Conservation (phyloP, 768 basidiomycete species). For the Nevesoporus exiguus region DNA sequence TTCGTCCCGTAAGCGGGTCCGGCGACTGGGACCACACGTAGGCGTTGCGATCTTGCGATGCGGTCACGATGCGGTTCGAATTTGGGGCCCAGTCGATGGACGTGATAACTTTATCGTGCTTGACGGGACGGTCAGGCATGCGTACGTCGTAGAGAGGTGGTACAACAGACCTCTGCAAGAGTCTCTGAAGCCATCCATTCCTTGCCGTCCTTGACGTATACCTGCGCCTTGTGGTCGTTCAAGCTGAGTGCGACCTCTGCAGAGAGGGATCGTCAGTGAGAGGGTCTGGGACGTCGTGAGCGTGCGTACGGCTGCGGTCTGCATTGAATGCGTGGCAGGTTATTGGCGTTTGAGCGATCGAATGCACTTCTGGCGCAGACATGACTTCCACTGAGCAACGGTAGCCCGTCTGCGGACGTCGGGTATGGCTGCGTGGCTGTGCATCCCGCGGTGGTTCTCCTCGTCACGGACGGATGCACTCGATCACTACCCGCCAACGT, state of each 20-base stretch:
- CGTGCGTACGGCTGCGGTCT: constrained; percentile 74
- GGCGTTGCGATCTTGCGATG: constrained; percentile 98
- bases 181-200: constrained; percentile 74
- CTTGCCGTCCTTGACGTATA: constrained; percentile 62
- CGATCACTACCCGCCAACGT: not conserved
- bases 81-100: constrained; percentile 98
- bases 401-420: not conserved
- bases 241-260: constrained; percentile 89
- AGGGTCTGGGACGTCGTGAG: not conserved
- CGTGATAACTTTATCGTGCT: constrained; percentile 98
- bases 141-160: not conserved
- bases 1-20: constrained; percentile 66
- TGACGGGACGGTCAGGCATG: constrained; percentile 1
- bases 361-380: constrained; percentile 75
- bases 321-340: constrained; percentile 90
- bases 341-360: constrained; percentile 78
- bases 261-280: constrained; percentile 6
- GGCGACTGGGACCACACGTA: constrained; percentile 93
- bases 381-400: constrained; percentile 28
- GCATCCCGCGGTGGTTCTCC: not conserved
- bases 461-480: too few species aligned
- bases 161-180: constrained; percentile 67
- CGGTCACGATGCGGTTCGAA: constrained; percentile 96
- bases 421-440: constrained; percentile 10
- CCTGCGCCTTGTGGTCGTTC: constrained; percentile 85